Percentiles rank a stretch among this genome's conserved stretches.
Conservation (phyloP, 2,329 filamentous ascomycete genomes). For the Chrysosporium queenslandicum region DNA sequence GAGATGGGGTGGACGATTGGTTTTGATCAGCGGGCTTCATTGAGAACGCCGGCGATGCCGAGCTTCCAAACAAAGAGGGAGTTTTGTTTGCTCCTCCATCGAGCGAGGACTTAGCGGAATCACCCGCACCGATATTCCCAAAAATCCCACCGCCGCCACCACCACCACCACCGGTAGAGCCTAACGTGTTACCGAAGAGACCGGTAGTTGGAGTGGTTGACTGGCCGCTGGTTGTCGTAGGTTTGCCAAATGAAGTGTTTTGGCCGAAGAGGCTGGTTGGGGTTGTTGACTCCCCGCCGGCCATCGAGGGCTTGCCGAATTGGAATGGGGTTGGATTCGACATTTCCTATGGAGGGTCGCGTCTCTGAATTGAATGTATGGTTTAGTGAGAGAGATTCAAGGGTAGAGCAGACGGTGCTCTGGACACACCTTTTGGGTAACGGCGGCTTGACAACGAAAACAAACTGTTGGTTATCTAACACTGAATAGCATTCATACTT, state of each 20-base stretch:
- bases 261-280: too few species aligned
- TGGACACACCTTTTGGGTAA: not conserved
- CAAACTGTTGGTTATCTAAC: not conserved
- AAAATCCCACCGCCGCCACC: constrained; percentile 15
- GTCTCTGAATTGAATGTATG: not conserved
- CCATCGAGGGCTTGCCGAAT: not conserved
- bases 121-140: constrained; percentile 15
- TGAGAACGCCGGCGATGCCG: not conserved
- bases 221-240: constrained; percentile 18
- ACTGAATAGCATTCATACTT: not conserved
- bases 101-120: constrained; percentile 9
- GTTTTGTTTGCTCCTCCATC: constrained; percentile 11
- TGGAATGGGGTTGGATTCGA: constrained; percentile 22
- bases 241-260: not conserved
- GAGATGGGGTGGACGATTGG: constrained; percentile 19
- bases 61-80: constrained; percentile 12
- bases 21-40: constrained; percentile 4
- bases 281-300: not conserved
- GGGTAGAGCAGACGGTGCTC: too few species aligned
- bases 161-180: constrained; percentile 7
- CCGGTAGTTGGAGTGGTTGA: constrained; percentile 17
- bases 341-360: constrained; percentile 22
- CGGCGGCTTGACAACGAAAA: not conserved
- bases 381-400: not conserved
- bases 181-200: constrained; percentile 12